These are phyloP conservation scores for Scopulariopsis brevicaulis DNA, from an alignment of 2,329 filamentous ascomycete genomes.

Conservation along the genomic window DNA sequence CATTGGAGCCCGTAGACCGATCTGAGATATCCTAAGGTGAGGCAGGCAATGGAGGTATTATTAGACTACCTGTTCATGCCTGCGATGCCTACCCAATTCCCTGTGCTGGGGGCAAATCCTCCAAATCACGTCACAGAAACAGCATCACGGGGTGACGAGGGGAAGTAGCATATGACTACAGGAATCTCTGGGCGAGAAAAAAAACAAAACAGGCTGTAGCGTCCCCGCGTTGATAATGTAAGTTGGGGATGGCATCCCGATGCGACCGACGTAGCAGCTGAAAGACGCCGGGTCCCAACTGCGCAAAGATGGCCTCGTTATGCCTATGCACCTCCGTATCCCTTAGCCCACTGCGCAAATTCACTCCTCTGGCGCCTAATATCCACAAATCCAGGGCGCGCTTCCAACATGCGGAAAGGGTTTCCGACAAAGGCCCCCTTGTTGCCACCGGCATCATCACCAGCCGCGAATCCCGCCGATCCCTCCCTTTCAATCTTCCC, in stretches of 20 bases:
- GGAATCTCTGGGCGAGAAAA: not conserved
- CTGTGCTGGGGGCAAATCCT: not conserved
- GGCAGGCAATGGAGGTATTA: no score
- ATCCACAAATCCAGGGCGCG: constrained; percentile 75
- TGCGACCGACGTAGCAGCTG: not conserved
- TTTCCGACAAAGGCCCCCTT: constrained; percentile 64
- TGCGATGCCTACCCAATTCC: not conserved
- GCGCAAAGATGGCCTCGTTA: not conserved
- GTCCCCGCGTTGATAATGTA: not conserved
- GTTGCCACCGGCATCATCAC: constrained; percentile 56
- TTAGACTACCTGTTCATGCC: not conserved
- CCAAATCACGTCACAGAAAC: not conserved
- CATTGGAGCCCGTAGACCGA: not conserved
- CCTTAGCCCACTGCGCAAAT: constrained; percentile 64
- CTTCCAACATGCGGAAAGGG: constrained; percentile 69
- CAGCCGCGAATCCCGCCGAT: constrained; percentile 41
- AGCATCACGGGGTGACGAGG: not conserved
- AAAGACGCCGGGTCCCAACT: not conserved
- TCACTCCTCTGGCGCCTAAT: constrained; percentile 71
- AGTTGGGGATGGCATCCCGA: not conserved
- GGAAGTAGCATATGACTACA: not conserved
- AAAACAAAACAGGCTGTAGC: not conserved
- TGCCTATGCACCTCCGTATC: constrained; percentile 1
- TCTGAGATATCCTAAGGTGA: not conserved
- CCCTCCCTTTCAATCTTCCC: constrained; percentile 75